Evolutionary conservation across 2,329 filamentous ascomycete genomes (phyloP).

Genomic region (Xylariaceae sp.): DNA sequence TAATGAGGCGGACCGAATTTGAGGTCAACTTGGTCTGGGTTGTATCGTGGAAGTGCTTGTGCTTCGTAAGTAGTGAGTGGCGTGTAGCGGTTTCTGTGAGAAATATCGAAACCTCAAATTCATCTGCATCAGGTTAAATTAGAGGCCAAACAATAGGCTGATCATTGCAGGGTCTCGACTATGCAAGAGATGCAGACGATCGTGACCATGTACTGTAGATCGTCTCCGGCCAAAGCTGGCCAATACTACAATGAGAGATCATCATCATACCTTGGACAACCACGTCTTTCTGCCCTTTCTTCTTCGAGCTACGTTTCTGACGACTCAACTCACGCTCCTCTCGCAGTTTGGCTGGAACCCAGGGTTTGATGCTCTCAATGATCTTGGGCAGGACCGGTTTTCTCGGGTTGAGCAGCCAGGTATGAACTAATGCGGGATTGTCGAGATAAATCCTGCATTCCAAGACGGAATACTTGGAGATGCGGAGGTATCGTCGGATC

Average conservation of each 20-base stretch:
- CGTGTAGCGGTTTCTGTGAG: slow-evolving; percentile 79
- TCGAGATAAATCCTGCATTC: slow-evolving; percentile 96
- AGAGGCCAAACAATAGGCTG: slow-evolving; percentile 16
- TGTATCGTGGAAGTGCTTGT: slow-evolving; percentile 67
- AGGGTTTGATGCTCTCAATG: slow-evolving; percentile 76
- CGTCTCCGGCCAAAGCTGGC: slow-evolving; percentile 13
- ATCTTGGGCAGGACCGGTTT: slow-evolving; percentile 74
- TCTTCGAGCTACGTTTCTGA: slow-evolving; percentile 64
- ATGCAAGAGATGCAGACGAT: slow-evolving; percentile 13
- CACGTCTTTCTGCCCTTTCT: slow-evolving; percentile 81
- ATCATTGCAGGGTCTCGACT: slow-evolving; percentile 1
- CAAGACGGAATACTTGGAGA: slow-evolving; percentile 89
- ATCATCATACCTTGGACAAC: slow-evolving; percentile 63
- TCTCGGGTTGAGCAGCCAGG: slow-evolving; percentile 76
- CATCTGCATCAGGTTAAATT: slow-evolving; percentile 53
- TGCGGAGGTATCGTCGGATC: slow-evolving; percentile 81
- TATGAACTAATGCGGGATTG: slow-evolving; percentile 73
- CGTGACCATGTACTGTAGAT: slow-evolving; percentile 19
- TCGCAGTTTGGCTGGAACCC: slow-evolving; percentile 83
- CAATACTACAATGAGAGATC: slow-evolving; percentile 11
- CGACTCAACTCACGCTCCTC: slow-evolving; percentile 61
- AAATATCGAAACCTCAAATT: slow-evolving; percentile 94
- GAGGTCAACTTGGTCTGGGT: slow-evolving; percentile 50
- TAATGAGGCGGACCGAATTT: slow-evolving; percentile 58
- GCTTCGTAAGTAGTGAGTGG: slow-evolving; percentile 80